phyloP scores from a whole-genome alignment of 2,329 filamentous ascomycete species.

The Scortechinia acanthostroma region DNA sequence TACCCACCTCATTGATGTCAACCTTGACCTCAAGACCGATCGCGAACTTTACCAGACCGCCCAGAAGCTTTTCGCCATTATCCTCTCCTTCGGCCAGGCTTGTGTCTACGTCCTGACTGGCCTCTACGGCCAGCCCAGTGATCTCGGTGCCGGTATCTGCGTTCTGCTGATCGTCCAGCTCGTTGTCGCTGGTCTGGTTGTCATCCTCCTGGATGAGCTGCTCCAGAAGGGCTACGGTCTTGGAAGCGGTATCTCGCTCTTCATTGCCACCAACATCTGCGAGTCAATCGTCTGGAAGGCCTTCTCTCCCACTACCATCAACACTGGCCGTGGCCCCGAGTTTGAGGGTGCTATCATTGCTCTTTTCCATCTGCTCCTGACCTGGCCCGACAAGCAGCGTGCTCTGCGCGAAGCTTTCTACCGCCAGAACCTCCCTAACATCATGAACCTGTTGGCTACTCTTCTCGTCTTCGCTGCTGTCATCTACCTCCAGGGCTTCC shows the following conservation, averaged over 20 bases:
- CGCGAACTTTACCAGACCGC: conserved; percentile 99
- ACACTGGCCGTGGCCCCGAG: conserved; percentile 96
- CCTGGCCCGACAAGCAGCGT: conserved; percentile 98
- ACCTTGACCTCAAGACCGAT: conserved; percentile 99
- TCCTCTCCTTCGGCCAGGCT: conserved; percentile 92
- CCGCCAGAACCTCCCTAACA: conserved; percentile 97
- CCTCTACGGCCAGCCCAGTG: conserved; percentile 92
- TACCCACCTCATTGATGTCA: conserved; percentile 99
- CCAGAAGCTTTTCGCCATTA: conserved; percentile 97
- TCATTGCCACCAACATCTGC: conserved; percentile 99
- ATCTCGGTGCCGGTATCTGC: conserved; percentile 95
- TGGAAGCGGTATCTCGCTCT: conserved; percentile 95
- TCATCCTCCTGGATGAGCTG: conserved; percentile 97
- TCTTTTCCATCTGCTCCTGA: conserved; percentile 93
- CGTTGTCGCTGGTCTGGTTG: conserved; percentile 92
- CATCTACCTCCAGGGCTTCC: conserved; percentile 99
- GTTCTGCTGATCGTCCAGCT: conserved; percentile 97
- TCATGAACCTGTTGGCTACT: conserved; percentile 96
- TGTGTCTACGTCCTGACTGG: conserved; percentile 97
- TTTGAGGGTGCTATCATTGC: conserved; percentile 98
- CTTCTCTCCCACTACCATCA: conserved; percentile 97
- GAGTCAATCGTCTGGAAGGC: conserved; percentile 99
- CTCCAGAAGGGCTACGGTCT: conserved; percentile 99
- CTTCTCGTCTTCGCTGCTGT: conserved; percentile 90
- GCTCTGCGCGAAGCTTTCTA: conserved; percentile 98